Evolutionary conservation across 2,329 filamentous ascomycete genomes (phyloP), one percentile per base, ranked within the genome.

Genomic region (Lizonia empirigonia): DNA sequence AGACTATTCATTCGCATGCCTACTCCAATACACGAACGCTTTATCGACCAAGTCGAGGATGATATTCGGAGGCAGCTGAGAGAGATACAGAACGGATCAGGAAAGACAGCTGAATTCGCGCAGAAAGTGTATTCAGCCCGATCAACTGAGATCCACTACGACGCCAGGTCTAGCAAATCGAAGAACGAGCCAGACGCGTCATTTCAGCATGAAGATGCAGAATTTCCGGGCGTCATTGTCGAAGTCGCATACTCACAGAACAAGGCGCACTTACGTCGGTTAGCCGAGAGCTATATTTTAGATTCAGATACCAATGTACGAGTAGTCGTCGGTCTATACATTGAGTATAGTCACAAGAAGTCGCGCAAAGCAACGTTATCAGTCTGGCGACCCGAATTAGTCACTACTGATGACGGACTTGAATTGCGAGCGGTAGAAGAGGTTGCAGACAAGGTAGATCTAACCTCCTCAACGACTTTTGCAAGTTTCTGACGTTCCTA

Each of bases 151-250:
- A 60, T 65, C 40, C 27, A 30, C 20, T 58, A 59, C 39, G 42
- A 35, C 18, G 15, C 40, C 20, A 26, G 33, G 15, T 50, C 35
- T 29, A 52, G 24, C 30, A 57, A 54, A 34, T 64, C 54, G n/a
- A 64, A 64, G 40, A 42, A 62, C 40, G 38, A 63, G 44, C 64
- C 54, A 48, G 57, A 65, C 42, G 45, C 54, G 18, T 63, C 57
- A 38, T 65, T 65, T 42, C 36, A 24, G 55, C 57, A 67, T 55
- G 29, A 59, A 1, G 46, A 57, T 39, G 60, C 60, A 49, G 18
- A 59, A 59, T 62, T 59, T 50, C 60, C 56, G 7, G 55, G 59
- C 13, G 55, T 67, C 33, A 57, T 65, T 9, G 50, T 65, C 22
- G 48, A 60, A 53, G 53, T 60, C 19, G 54, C 60, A 50, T 62